Evolutionary conservation across 805 yeast genomes (phyloP).

Genomic region (Torulaspora franciscae): DNA sequence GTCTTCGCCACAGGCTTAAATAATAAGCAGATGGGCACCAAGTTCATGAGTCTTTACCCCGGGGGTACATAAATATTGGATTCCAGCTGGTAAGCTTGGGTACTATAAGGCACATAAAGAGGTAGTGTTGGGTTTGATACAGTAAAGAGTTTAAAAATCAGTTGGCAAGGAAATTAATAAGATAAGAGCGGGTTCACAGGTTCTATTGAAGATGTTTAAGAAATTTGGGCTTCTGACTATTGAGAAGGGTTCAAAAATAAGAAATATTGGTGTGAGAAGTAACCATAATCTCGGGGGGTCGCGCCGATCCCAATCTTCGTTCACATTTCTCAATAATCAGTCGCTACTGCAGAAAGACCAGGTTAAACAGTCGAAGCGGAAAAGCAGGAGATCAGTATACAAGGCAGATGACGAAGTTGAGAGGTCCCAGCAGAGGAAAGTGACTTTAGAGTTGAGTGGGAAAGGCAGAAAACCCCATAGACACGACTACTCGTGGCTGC

Average conservation of each 20-base stretch:
- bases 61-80: neutral
- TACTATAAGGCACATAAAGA: neutral
- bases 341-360: conserved; percentile 20
- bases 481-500: conserved; percentile 29
- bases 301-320: conserved; percentile 24
- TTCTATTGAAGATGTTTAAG: conserved; percentile 4
- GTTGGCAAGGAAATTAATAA: neutral
- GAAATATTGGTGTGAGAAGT: conserved; percentile 7
- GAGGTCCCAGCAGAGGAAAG: conserved; percentile 8
- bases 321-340: conserved; percentile 24
- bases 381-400: conserved; percentile 11
- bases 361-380: conserved; percentile 15
- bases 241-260: conserved; percentile 2
- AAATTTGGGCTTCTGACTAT: conserved; percentile 6
- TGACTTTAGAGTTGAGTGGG: conserved; percentile 3
- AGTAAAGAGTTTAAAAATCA: neutral
- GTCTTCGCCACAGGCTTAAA: conserved; percentile 7
- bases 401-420: conserved; percentile 13
- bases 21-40: neutral
- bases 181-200: neutral
- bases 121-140: neutral
- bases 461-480: conserved; percentile 9
- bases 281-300: conserved; percentile 9
- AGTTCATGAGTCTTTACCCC: neutral
- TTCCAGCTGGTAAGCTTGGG: neutral